Conservation (phyloP, 2,329 filamentous ascomycete genomes). For the Dothiorella sarmentorum region DNA sequence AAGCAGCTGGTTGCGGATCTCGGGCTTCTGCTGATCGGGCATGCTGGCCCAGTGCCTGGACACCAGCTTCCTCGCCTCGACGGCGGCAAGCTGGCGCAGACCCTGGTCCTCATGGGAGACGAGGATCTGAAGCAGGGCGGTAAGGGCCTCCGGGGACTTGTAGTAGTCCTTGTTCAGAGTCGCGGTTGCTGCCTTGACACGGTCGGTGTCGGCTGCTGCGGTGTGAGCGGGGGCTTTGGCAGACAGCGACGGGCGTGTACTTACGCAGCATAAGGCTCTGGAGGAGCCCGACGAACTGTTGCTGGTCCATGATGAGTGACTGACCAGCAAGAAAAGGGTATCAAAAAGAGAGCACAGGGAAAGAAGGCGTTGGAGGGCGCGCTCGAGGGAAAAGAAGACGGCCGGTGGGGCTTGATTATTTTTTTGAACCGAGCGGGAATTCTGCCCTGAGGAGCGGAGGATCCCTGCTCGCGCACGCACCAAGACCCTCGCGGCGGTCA, state of each 20-base stretch:
- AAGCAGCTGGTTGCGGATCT: constrained; percentile 78
- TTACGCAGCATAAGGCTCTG: constrained; percentile 83
- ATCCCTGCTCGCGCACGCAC: background rate
- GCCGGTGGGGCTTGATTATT: constrained; percentile 8
- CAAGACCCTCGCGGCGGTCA: background rate
- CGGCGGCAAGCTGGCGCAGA: constrained; percentile 84
- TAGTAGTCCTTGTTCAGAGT: constrained; percentile 94
- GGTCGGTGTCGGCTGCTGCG: constrained; percentile 66
- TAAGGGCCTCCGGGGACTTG: constrained; percentile 75
- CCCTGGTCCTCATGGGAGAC: constrained; percentile 67
- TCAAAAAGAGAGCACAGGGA: constrained; percentile 13
- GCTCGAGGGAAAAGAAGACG: background rate
- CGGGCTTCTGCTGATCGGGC: constrained; percentile 69
- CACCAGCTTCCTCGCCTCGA: constrained; percentile 81
- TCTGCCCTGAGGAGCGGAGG: constrained; percentile 6
- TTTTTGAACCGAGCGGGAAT: constrained; percentile 17
- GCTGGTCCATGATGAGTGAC: constrained; percentile 63
- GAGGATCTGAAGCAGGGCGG: constrained; percentile 83
- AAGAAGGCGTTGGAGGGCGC: background rate
- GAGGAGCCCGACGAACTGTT: constrained; percentile 81
- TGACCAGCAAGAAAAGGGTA: constrained; percentile 13
- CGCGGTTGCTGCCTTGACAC: constrained; percentile 82
- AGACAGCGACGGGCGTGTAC: constrained; percentile 39
- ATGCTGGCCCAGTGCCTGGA: constrained; percentile 81
- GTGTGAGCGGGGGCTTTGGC: constrained; percentile 31